A percentile compares a stretch with the other conserved stretches of the same genome.
phyloP scores from a whole-genome alignment of 176 grass and related monocot genomes.

The Rhynchospora breviuscula region DNA sequence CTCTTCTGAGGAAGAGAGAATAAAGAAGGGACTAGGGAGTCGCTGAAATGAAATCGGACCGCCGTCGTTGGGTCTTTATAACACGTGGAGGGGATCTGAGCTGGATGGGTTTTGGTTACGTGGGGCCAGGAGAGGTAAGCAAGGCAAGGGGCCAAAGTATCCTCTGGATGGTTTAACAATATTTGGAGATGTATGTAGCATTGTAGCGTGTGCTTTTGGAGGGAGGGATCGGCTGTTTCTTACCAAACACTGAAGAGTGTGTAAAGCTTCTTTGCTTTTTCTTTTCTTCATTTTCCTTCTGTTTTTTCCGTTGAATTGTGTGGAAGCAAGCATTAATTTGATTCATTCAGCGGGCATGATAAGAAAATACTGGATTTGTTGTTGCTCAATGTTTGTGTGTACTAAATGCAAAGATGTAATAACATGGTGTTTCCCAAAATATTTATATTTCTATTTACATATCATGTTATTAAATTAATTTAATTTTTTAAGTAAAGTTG shows the following conservation, averaged over 20 bases:
- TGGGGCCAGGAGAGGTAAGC: background rate
- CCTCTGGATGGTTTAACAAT: too few species aligned
- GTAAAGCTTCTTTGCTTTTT: background rate
- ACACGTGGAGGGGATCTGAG: slow-evolving; percentile 10
- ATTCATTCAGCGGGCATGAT: background rate
- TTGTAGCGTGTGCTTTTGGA: background rate
- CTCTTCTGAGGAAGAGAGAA: slow-evolving; percentile 3
- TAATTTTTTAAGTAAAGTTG: background rate
- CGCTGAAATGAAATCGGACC: background rate
- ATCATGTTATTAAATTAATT: background rate
- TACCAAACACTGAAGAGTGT: background rate
- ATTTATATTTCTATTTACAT: background rate
- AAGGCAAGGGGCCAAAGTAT: background rate
- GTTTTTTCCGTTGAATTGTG: background rate
- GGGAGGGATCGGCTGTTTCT: slow-evolving; percentile 8
- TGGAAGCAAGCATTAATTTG: background rate
- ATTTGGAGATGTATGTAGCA: too few species aligned
- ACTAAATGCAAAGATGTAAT: background rate
- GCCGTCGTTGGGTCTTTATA: background rate
- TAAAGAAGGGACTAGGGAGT: background rate
- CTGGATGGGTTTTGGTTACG: slow-evolving; percentile 7
- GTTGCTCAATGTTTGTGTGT: background rate
- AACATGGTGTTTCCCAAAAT: background rate
- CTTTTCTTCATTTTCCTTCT: background rate
- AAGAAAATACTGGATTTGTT: background rate